A percentile compares a stretch with the other conserved stretches of the same genome.
phyloP scores from a whole-genome alignment of 2,329 filamentous ascomycete species.

The Penicillium sp. region DNA sequence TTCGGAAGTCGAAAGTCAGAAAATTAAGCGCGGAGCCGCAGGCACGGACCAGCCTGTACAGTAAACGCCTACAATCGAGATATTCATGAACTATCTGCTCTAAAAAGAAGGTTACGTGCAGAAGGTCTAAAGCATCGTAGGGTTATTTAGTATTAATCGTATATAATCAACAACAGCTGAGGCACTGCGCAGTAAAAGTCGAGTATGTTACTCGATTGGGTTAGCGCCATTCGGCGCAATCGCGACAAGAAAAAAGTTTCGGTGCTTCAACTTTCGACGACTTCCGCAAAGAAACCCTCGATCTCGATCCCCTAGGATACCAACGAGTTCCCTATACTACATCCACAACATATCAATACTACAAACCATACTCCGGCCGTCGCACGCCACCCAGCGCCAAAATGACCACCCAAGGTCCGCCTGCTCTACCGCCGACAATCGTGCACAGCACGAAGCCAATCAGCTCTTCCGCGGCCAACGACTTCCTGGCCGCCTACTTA shows the following conservation, averaged over 20 bases:
- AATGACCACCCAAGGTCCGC: conserved; percentile 37
- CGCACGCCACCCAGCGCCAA: conserved; percentile 9
- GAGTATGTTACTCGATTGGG: conserved; percentile 17
- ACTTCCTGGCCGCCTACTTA: conserved; percentile 42
- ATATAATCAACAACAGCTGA: not conserved
- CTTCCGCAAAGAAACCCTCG: conserved; percentile 2
- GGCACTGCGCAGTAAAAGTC: not conserved
- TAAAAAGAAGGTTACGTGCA: not conserved
- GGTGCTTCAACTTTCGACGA: not conserved
- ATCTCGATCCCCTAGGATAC: not conserved
- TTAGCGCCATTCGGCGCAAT: too few species aligned
- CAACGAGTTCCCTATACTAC: not conserved
- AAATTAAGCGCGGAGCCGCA: conserved; percentile 33
- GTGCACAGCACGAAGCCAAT: conserved; percentile 35
- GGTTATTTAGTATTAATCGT: not conserved
- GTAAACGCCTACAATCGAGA: not conserved
- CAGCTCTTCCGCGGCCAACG: conserved; percentile 37
- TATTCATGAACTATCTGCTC: too few species aligned
- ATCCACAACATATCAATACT: not conserved
- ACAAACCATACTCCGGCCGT: not conserved
- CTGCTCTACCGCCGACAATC: conserved; percentile 36
- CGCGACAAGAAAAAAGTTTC: too few species aligned
- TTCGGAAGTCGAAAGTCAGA: conserved; percentile 27
- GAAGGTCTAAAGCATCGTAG: not conserved
- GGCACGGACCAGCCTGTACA: conserved; percentile 27